These are phyloP conservation scores for Plasmopara halstedii DNA, from an alignment of 352 stramenopile genomes.

Conservation along the genomic window DNA sequence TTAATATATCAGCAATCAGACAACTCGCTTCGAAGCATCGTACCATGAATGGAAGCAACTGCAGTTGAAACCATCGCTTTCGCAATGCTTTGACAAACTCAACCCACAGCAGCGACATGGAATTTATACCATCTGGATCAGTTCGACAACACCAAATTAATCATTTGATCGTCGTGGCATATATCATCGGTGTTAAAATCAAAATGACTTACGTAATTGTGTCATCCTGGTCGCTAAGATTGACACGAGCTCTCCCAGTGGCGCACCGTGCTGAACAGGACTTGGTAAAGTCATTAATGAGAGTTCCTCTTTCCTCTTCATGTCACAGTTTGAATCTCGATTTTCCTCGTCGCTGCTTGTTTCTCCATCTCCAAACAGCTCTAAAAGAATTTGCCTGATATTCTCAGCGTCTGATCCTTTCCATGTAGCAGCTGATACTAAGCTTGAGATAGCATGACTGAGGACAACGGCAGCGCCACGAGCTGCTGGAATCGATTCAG, in stretches of 20 bases:
- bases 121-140: slow-evolving; percentile 51
- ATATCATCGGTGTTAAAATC: too few relatives aligned
- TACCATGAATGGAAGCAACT: slow-evolving; percentile 69
- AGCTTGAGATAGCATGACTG: slow-evolving; percentile 57
- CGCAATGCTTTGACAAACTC: slow-evolving; percentile 75
- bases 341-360: slow-evolving; percentile 1
- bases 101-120: slow-evolving; percentile 73
- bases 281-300: slow-evolving; percentile 10
- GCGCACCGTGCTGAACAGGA: slow-evolving; percentile 36
- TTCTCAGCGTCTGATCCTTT: slow-evolving; percentile 65
- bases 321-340: slow-evolving; percentile 1
- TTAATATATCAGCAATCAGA: neutral
- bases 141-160: too few relatives aligned
- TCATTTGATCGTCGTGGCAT: too few relatives aligned
- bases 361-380: slow-evolving; percentile 49
- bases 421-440: slow-evolving; percentile 66
- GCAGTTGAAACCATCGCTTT: slow-evolving; percentile 60
- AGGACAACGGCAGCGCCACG: slow-evolving; percentile 66
- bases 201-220: slow-evolving; percentile 41
- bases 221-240: slow-evolving; percentile 61
- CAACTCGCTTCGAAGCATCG: too few relatives aligned
- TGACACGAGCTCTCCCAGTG: slow-evolving; percentile 61
- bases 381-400: slow-evolving; percentile 40
- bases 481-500: slow-evolving; percentile 57
- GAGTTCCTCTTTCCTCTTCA: neutral